Evolutionary conservation across 495 filamentous ascomycete genomes (phyloP), one percentile per base, ranked within the genome.

Genomic region (Neurospora intermedia): DNA sequence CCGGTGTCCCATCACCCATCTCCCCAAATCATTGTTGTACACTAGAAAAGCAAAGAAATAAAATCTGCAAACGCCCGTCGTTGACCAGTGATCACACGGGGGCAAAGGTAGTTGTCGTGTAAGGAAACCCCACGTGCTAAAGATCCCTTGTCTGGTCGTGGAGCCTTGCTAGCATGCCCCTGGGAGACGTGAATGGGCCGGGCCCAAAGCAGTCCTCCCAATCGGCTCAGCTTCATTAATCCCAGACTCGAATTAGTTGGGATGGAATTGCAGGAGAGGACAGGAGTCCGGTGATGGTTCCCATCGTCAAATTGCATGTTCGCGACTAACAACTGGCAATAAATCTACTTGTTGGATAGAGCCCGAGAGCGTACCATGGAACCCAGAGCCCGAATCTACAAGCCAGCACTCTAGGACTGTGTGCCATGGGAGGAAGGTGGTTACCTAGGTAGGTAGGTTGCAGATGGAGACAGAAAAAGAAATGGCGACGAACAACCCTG

Each of bases 271-370:
- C 54, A 66, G 27, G 54, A 27, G 15, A 27, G 27, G 27, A 70
- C 48, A 78, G 77, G 78, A 75, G 76, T 73, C 80, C 71, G 71
- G 74, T 75, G 76, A 74, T 78, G 78, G 77, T 78, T 76, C 35
- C 35, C 35, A 38, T 38, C 75, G 75, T 74, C 73, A 78, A 81
- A 80, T 80, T 81, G 77, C 76, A 74, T 75, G 77, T 77, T 70
- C 27, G 43, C n/a, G 39, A 27, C 27, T 27, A 38, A 74, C 76
- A 76, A 73, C n/a, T 75, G 76, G 75, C 72, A 76, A 78, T 71
- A 59, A 75, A 73, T 74, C 71, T 70, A 62, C 70, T 69, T 71
- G 75, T 69, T 69, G 48, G 69, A 69, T 27, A 62, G 27, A 62
- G 39, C 39, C 7, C 39, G 39, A 39, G 39, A 39, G 54, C 54